phyloP scores from a whole-genome alignment of 2,329 filamentous ascomycete species.

The Alternaria rosae region DNA sequence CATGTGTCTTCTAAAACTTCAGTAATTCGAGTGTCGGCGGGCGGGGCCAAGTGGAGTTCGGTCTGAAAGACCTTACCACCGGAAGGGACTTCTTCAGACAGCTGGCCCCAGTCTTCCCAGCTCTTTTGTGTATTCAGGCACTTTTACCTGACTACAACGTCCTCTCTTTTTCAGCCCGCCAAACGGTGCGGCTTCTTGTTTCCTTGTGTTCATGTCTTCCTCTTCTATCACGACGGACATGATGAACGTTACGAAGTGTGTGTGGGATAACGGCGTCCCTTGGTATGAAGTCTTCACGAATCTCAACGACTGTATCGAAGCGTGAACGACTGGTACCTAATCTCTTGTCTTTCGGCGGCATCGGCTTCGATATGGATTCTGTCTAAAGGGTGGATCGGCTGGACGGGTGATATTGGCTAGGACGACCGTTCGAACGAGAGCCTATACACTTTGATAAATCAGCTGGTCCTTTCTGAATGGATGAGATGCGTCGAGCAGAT shows the following conservation, averaged over 20 bases:
- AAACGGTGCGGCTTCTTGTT: conserved; percentile 22
- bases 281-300: conserved; percentile 25
- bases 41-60: conserved; percentile 1
- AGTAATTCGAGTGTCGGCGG: conserved; percentile 27
- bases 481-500: conserved; percentile 22
- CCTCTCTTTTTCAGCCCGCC: conserved; percentile 27
- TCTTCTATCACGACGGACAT: conserved; percentile 37
- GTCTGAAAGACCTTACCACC: background rate
- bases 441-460: conserved; percentile 21
- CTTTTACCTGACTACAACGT: conserved; percentile 28
- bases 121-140: conserved; percentile 38
- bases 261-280: conserved; percentile 17
- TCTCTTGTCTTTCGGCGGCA: conserved; percentile 23
- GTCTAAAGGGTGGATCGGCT: conserved; percentile 10
- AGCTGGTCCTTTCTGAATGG: conserved; percentile 18
- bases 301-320: conserved; percentile 30
- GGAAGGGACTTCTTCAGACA: background rate
- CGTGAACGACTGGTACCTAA: conserved; percentile 32
- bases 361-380: conserved; percentile 23
- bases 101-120: conserved; percentile 15
- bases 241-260: conserved; percentile 32
- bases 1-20: conserved; percentile 35
- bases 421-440: conserved; percentile 2
- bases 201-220: conserved; percentile 22
- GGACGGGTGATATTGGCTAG: conserved; percentile 7